Base-by-base conservation (phyloP, 805 yeast species). In the Spencermartinsiella europaea region DNA sequence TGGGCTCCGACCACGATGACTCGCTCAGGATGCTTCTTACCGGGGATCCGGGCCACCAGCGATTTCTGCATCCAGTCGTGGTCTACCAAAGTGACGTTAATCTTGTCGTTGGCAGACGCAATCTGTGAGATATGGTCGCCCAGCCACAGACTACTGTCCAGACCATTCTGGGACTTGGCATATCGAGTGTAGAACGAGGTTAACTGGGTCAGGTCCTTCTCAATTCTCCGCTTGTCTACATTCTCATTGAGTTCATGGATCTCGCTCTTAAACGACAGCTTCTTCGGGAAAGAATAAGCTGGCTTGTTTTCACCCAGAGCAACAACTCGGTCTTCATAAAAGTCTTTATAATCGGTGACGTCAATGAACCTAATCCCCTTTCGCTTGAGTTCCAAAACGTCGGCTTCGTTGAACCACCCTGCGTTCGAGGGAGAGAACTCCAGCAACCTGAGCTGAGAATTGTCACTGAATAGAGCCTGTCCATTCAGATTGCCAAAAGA, bases 31-130 rank as follows among this genome's bases (percentile, higher is more conserved):
- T 54, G 55, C 34, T 65, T 58, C 31, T 67, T 53, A 39, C 68
- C 68, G 33, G 53, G 42, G 38, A 90, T 72, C 14, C 74, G 70
- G 7, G 85, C 86, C 43, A 90, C 74, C 2, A 87, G 70, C 2
- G 93, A 83, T 58, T 76, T 81, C 65, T 90, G 97, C 52, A 69
- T 72, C 95, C 96, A 90, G 2, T 71, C 57, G 62, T 90, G 96
- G 21, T 74, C 66, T 50, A 85, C 69, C 45, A 76, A 74, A 31
- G 63, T 56, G 17, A 82, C 73, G 0, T 66, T 63, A 34, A 79
- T 64, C 12, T 36, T 67, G 16, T 67, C 62, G 19, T 67, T 56
- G 45, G 65, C 53, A 5, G 52, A 43, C 3, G 68, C 59, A 28
- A 71, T 46, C 5, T 54, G 60, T 27, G 39, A 21, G 27, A 86